Evolutionary conservation across 1,284 basidiomycete species (phyloP).

Genomic region (Filobasidium uniguttulatum): DNA sequence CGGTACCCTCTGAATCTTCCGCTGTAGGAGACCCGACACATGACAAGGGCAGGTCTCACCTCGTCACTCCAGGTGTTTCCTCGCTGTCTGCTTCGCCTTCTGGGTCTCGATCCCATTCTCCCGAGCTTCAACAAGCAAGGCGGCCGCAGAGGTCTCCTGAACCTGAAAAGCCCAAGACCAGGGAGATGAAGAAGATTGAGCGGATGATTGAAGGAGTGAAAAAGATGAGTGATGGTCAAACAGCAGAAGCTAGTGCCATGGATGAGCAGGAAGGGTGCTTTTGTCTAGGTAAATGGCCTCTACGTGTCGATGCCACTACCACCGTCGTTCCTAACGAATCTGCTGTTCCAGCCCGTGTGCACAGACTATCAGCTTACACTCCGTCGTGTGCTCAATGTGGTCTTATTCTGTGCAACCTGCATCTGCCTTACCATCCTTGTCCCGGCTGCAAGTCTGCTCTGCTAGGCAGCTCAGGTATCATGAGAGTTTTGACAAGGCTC

Average conservation of each 20-base stretch:
- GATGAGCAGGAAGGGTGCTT: conserved; percentile 1
- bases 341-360: not conserved
- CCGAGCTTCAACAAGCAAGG: not conserved
- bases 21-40: not conserved
- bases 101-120: not conserved
- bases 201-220: conserved; percentile 1
- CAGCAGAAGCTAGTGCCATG: not conserved
- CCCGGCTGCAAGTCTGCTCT: not conserved
- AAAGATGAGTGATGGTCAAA: not conserved
- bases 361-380: not conserved
- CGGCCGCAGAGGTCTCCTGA: not conserved
- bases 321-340: not conserved
- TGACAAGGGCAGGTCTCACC: not conserved
- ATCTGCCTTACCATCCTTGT: conserved; percentile 3
- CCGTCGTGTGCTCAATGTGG: not conserved
- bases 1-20: not conserved
- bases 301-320: not conserved
- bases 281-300: not conserved
- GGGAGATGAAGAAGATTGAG: conserved; percentile 4
- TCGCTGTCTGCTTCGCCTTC: not conserved
- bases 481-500: not conserved
- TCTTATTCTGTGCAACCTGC: not conserved
- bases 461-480: not conserved
- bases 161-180: not conserved
- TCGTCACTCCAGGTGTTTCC: too few species aligned